A percentile compares a stretch with the other conserved stretches of the same genome.
Evolutionary conservation across 2,329 filamentous ascomycete genomes (phyloP).

Genomic region (Fusarium bactridioides): DNA sequence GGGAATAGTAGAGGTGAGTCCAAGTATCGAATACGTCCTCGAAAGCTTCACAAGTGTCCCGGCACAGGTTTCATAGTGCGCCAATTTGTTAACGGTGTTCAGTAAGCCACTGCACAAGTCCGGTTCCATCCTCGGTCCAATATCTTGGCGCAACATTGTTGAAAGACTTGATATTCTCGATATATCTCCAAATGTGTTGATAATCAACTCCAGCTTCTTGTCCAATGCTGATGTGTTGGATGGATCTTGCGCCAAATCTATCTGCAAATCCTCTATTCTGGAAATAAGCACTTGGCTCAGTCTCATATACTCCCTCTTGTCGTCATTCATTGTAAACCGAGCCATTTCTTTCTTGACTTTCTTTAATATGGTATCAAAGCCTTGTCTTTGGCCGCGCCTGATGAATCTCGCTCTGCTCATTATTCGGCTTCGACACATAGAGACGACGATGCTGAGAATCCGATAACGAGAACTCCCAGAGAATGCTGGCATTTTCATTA

Average conservation of each 20-base stretch:
- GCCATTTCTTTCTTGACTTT: background rate
- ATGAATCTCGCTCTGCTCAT: conserved; percentile 8
- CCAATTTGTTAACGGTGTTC: conserved; percentile 25
- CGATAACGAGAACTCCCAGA: background rate
- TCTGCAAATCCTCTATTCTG: background rate
- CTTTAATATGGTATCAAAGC: background rate
- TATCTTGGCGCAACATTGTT: background rate
- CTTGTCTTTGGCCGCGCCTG: background rate
- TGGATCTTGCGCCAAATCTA: background rate
- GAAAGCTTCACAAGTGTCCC: conserved; percentile 7
- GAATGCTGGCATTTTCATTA: background rate
- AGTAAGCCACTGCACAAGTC: background rate
- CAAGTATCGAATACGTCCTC: background rate
- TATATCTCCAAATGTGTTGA: conserved; percentile 3
- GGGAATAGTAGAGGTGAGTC: background rate
- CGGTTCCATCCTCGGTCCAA: background rate
- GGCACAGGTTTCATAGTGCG: conserved; percentile 20
- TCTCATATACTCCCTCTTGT: background rate
- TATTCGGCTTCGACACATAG: conserved; percentile 21
- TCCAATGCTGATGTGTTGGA: background rate
- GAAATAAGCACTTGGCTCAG: background rate
- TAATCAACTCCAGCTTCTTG: background rate
- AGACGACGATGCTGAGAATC: conserved; percentile 11
- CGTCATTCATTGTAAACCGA: background rate
- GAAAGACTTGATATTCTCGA: background rate